phyloP scores from a whole-genome alignment of 2,329 filamentous ascomycete genomes.

The Ascochyta viciae-villosae region DNA sequence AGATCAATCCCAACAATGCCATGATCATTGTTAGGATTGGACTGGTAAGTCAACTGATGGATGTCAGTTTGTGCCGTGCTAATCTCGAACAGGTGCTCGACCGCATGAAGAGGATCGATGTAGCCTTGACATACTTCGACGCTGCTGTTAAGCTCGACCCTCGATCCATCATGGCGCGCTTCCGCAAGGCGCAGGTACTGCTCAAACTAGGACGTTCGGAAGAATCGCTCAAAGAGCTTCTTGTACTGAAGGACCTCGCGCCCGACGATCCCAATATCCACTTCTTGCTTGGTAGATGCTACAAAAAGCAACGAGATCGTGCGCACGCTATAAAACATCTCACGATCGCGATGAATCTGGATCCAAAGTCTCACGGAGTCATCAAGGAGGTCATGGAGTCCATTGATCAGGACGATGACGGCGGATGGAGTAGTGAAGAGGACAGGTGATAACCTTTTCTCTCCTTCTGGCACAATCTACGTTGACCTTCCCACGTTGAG shows the following conservation, averaged over 20 bases:
- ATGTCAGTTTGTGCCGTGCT: neutral
- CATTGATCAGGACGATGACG: constrained; percentile 75
- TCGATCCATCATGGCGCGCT: constrained; percentile 80
- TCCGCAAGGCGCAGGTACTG: constrained; percentile 89
- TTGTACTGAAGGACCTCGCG: constrained; percentile 87
- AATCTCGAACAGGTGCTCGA: constrained; percentile 64
- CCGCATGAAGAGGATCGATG: constrained; percentile 81
- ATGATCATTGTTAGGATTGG: constrained; percentile 94
- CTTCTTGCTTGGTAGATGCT: constrained; percentile 84
- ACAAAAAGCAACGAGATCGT: constrained; percentile 65
- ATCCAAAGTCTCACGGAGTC: constrained; percentile 92
- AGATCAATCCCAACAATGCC: constrained; percentile 92
- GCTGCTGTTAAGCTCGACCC: constrained; percentile 85
- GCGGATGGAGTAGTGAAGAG: constrained; percentile 44
- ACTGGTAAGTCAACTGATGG: constrained; percentile 62
- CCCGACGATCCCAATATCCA: constrained; percentile 96
- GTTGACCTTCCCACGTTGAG: neutral
- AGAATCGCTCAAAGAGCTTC: constrained; percentile 79
- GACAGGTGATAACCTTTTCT: constrained; percentile 26
- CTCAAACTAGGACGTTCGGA: constrained; percentile 75
- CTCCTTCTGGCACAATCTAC: no score
- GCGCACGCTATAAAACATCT: constrained; percentile 89
- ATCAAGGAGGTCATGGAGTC: constrained; percentile 98
- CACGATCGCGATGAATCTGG: constrained; percentile 91
- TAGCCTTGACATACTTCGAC: constrained; percentile 81